A percentile compares a stretch with the other conserved stretches of the same genome.
Evolutionary conservation across 2,329 filamentous ascomycete genomes (phyloP).

Genomic region (Dichotomopilus funicola): DNA sequence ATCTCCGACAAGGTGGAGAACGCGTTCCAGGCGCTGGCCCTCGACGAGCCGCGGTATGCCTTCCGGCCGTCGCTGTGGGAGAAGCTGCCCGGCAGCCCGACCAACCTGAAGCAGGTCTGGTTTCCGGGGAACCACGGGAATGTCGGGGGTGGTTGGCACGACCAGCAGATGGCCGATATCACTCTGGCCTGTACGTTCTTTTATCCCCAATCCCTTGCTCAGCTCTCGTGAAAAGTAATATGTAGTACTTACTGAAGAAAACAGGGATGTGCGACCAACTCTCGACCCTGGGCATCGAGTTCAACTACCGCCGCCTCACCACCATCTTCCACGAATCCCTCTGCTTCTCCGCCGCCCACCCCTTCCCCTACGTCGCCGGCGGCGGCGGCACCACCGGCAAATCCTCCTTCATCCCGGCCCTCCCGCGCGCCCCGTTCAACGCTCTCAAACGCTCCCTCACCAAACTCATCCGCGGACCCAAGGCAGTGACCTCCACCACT

Average conservation of each 20-base stretch:
- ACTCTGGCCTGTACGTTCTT: constrained; percentile 30
- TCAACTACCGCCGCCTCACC: constrained; percentile 24
- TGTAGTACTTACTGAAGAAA: neutral
- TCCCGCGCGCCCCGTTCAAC: constrained; percentile 12
- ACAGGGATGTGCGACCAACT: constrained; percentile 33
- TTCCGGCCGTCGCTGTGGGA: constrained; percentile 40
- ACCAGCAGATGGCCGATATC: constrained; percentile 30
- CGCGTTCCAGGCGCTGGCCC: constrained; percentile 45
- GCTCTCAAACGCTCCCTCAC: constrained; percentile 13
- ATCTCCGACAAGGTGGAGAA: constrained; percentile 37
- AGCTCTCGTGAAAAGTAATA: too few relatives aligned
- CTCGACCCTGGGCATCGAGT: constrained; percentile 28
- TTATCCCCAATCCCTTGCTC: too few relatives aligned
- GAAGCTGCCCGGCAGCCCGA: constrained; percentile 25
- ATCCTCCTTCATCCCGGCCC: constrained; percentile 11
- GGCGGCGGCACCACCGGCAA: neutral
- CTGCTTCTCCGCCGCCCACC: constrained; percentile 29
- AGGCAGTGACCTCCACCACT: neutral
- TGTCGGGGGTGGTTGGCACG: constrained; percentile 53
- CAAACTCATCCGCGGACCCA: constrained; percentile 8
- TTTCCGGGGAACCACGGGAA: constrained; percentile 59
- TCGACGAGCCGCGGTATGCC: constrained; percentile 41
- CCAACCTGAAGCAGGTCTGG: constrained; percentile 37
- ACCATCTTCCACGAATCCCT: constrained; percentile 25
- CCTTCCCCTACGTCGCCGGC: constrained; percentile 26